Base-by-base conservation (phyloP, 1,284 basidiomycete species). In the Marasmius oreades region DNA sequence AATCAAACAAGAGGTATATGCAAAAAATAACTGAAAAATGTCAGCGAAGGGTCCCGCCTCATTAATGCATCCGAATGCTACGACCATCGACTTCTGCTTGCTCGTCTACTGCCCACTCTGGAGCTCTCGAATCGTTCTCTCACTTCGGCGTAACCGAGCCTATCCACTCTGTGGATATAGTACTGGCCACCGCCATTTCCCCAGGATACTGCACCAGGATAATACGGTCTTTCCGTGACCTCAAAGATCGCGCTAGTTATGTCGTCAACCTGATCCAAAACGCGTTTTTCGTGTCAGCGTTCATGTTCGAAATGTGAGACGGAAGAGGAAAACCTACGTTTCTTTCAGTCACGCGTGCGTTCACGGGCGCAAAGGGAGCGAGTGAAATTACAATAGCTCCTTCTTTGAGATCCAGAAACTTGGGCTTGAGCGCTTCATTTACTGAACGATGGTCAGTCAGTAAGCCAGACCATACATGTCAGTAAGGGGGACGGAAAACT, bases 351-450 rank as follows among this genome's bases (percentile, higher is more conserved):
- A 90, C 72, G n/a, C 86, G 79, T 24, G 80, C 79, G 61, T 85
- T 82, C 7, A 80, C 64, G 1, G 81, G 77, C 36, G 86, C 85
- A 62, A 91, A 90, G 1, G 86, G 85, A 54, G 80, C 78, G 14
- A 91, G 70, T 7, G 88, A 90, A n/a, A 91, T 78, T 18, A 91
- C 86, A 47, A 86, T 81, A 1, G 88, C 89, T 31, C 89, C 89
- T 61, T 91, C 89, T 65, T 90, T 91, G 57, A 91, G 72, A 66
- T 91, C 88, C 46, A 91, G 69, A 64, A 91, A 90, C 63, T 87
- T 88, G 22, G 85, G 83, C 51, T 84, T 75, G 11, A 91, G 70
- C 0, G 83, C 81, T 67, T 88, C 87, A 67, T 91, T 91, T 60
- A 91, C 88, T 90, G 55, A n/a, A 34, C 28, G 51, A 1, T 34